phyloP scores from a whole-genome alignment of 2,329 filamentous ascomycete genomes.

The Botrytis fabae region DNA sequence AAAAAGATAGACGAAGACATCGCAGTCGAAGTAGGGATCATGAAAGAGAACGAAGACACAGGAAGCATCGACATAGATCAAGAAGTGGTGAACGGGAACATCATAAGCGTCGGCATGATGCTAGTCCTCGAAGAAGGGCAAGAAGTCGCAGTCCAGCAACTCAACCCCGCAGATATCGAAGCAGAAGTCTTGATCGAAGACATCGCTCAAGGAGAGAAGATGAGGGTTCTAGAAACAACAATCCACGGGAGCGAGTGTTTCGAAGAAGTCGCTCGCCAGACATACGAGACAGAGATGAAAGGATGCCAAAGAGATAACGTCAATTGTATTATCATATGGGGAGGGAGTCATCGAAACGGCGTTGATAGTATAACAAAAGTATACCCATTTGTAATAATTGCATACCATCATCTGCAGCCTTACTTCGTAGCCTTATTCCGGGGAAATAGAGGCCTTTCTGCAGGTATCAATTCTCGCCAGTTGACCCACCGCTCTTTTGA shows the following conservation, averaged over 20 bases:
- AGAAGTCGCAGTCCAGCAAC: conserved; percentile 37
- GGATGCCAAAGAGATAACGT: conserved; percentile 13
- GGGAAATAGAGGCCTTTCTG: not conserved
- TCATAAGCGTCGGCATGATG: conserved; percentile 31
- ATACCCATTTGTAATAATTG: not conserved
- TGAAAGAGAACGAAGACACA: conserved; percentile 10
- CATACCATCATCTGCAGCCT: not conserved
- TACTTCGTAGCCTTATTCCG: not conserved
- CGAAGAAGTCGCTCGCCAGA: conserved; percentile 31
- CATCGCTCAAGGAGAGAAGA: conserved; percentile 35
- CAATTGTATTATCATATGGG: not conserved
- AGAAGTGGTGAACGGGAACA: conserved; percentile 35
- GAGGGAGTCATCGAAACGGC: not conserved
- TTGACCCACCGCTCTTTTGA: not conserved
- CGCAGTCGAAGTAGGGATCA: conserved; percentile 37
- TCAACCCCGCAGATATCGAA: conserved; percentile 31
- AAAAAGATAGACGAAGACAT: conserved; percentile 38
- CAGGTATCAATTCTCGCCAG: not conserved
- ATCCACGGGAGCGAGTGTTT: conserved; percentile 20
- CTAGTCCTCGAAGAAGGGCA: conserved; percentile 32
- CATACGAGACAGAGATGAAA: conserved; percentile 17
- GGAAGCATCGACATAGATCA: conserved; percentile 32
- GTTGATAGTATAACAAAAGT: not conserved
- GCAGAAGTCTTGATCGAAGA: conserved; percentile 38
- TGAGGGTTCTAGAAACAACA: conserved; percentile 21